A percentile compares a stretch with the other conserved stretches of the same genome.
phyloP scores from a whole-genome alignment of 345 rosid species.

The Murraya paniculata region DNA sequence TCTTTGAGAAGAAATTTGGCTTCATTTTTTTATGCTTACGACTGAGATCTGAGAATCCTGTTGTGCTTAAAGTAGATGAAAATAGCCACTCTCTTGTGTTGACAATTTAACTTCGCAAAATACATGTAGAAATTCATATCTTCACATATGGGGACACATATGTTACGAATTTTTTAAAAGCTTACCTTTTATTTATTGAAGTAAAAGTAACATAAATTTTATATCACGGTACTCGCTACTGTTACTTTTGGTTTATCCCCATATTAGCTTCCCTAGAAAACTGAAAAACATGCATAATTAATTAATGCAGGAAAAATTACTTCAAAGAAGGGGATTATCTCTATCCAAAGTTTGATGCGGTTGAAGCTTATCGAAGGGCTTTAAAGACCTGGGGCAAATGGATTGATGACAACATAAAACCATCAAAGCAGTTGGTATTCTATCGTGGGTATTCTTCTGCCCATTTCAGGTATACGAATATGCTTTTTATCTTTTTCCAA shows the following conservation, averaged over 20 bases:
- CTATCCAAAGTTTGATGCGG: slow-evolving; percentile 75
- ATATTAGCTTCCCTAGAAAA: background rate
- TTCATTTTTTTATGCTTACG: background rate
- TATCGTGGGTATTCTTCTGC: slow-evolving; percentile 97
- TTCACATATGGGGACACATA: background rate
- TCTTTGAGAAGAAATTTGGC: background rate
- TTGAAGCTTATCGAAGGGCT: slow-evolving; percentile 83
- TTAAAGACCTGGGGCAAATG: slow-evolving; percentile 86
- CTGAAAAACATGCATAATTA: slow-evolving; percentile 9
- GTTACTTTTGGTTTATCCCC: background rate
- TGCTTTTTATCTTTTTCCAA: background rate
- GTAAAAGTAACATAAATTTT: background rate
- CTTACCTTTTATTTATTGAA: background rate
- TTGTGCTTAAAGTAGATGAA: background rate
- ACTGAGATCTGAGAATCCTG: background rate
- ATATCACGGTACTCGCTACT: background rate
- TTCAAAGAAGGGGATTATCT: slow-evolving; percentile 86
- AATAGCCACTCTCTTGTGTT: background rate
- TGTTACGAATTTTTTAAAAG: background rate
- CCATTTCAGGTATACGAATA: slow-evolving; percentile 64
- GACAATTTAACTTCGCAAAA: background rate
- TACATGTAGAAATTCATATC: background rate
- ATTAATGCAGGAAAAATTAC: slow-evolving; percentile 75
- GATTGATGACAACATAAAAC: slow-evolving; percentile 59
- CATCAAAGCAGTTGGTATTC: slow-evolving; percentile 61